Percentiles rank a stretch among this genome's conserved stretches.
These are phyloP conservation scores for Colletotrichum coccodes DNA, from an alignment of 2,329 filamentous ascomycete genomes.

Conservation along the genomic window DNA sequence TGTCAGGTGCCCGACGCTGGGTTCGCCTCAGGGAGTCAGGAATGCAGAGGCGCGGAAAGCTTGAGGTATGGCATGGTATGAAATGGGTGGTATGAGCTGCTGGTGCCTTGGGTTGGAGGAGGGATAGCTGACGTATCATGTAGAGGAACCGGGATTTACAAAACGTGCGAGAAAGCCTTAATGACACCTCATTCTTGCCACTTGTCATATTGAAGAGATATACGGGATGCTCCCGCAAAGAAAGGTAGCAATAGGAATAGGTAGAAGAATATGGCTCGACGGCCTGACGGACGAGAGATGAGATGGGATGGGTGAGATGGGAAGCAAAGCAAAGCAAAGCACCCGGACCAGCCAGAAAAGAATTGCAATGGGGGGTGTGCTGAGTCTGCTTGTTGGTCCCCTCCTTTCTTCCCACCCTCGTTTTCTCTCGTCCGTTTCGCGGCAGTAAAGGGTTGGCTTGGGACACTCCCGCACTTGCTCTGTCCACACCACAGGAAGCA, in stretches of 20 bases:
- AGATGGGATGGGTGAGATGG: slow-evolving; percentile 26
- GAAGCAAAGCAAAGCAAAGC: slow-evolving; percentile 7
- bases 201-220: background rate
- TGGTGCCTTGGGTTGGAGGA: background rate
- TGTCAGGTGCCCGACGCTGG: slow-evolving; percentile 30
- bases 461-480: slow-evolving; percentile 1
- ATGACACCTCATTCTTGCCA: background rate
- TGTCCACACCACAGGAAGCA: background rate
- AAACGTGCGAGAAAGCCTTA: background rate
- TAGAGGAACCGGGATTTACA: background rate
- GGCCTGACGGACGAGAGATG: slow-evolving; percentile 8
- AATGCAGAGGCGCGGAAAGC: slow-evolving; percentile 26
- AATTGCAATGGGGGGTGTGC: slow-evolving; percentile 14
- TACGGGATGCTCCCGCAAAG: background rate
- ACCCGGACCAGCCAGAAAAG: slow-evolving; percentile 4
- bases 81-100: background rate
- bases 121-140: background rate
- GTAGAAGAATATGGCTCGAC: background rate
- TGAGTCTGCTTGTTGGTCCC: slow-evolving; percentile 13
- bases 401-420: background rate
- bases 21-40: slow-evolving; percentile 26
- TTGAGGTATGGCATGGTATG: slow-evolving; percentile 10
- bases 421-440: slow-evolving; percentile 19
- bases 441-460: slow-evolving; percentile 9
- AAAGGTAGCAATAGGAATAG: background rate